Evolutionary conservation across 257 asterid genomes (phyloP).

Genomic region (Schizonepeta tenuifolia): DNA sequence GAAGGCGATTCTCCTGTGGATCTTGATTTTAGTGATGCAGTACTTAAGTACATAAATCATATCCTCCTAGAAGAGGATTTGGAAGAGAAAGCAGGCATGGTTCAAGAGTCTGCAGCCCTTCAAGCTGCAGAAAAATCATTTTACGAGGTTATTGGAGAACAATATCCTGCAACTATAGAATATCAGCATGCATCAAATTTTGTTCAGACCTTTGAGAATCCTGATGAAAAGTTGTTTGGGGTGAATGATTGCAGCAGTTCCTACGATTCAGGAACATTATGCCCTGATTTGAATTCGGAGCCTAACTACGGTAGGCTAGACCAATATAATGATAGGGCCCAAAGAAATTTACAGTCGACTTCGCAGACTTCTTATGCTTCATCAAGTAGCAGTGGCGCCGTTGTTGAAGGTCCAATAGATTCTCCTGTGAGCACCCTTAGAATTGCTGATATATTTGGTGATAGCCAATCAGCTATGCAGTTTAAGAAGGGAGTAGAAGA

Average conservation of each 20-base stretch:
- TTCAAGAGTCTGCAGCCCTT: conserved; percentile 77
- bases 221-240: conserved; percentile 31
- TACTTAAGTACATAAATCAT: conserved; percentile 63
- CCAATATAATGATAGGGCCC: conserved; percentile 25
- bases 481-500: conserved; percentile 74
- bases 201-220: conserved; percentile 25
- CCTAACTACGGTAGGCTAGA: conserved; percentile 8
- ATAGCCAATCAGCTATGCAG: conserved; percentile 57
- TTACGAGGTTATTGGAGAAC: conserved; percentile 67
- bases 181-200: conserved; percentile 38
- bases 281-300: conserved; percentile 51
- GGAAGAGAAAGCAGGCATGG: conserved; percentile 68
- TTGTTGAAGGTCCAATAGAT: conserved; percentile 49
- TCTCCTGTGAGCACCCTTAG: conserved; percentile 61
- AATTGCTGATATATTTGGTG: conserved; percentile 56
- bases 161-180: conserved; percentile 42
- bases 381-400: conserved; percentile 47
- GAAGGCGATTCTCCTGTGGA: conserved; percentile 55
- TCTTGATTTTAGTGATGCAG: conserved; percentile 72
- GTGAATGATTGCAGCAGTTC: conserved; percentile 23
- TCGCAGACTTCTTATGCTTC: conserved; percentile 49
- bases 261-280: conserved; percentile 23
- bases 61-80: conserved; percentile 83
- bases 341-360: conserved; percentile 31
- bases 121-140: conserved; percentile 83